These are phyloP conservation scores for Linanthus parryae DNA, from an alignment of 148 eudicot genomes.

Conservation along the genomic window DNA sequence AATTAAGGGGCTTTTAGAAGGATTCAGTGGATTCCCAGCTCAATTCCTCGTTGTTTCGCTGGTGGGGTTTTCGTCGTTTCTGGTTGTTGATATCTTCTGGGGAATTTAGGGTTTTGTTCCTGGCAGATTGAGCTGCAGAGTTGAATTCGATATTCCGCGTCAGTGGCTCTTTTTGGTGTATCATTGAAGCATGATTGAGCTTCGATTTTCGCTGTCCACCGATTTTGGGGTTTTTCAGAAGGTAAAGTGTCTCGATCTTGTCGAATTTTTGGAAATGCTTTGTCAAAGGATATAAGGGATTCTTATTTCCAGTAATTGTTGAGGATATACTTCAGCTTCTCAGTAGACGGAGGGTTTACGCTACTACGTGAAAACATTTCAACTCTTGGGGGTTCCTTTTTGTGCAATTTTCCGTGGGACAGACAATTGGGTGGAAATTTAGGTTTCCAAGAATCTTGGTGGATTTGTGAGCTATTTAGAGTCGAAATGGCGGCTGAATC, in stretches of 20 bases:
- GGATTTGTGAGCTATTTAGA: slow-evolving; percentile 1
- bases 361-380: slow-evolving; percentile 5
- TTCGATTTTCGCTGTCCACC: slow-evolving; percentile 3
- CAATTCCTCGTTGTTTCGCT: not conserved
- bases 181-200: not conserved
- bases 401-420: not conserved
- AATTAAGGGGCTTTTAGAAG: not conserved
- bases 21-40: not conserved
- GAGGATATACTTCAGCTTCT: slow-evolving; percentile 5
- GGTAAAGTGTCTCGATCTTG: slow-evolving; percentile 8
- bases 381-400: not conserved
- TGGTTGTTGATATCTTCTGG: too few species aligned
- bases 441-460: not conserved
- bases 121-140: slow-evolving; percentile 7
- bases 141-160: not conserved
- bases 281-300: slow-evolving; percentile 5
- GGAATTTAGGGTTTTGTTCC: slow-evolving; percentile 7
- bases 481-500: slow-evolving; percentile 47
- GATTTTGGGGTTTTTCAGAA: not conserved
- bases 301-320: not conserved
- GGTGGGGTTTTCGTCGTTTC: not conserved
- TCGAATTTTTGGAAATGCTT: slow-evolving; percentile 10
- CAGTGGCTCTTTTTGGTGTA: slow-evolving; percentile 1
- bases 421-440: slow-evolving; percentile 1
- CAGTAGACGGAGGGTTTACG: slow-evolving; percentile 16